These are phyloP conservation scores for Fraxinus floribunda DNA, from an alignment of 305 asterid species.

Conservation along the genomic window DNA sequence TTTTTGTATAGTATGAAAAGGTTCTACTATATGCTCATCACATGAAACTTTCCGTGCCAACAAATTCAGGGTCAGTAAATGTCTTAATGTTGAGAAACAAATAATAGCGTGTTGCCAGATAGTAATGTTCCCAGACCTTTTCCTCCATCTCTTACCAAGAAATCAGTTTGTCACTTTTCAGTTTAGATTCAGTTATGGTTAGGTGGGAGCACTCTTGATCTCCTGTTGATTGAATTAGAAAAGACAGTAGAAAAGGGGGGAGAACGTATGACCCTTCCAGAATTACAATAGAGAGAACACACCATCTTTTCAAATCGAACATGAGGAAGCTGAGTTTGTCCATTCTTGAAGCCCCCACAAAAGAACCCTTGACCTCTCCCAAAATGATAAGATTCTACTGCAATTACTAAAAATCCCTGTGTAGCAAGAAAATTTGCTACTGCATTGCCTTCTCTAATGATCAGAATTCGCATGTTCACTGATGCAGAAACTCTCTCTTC, in stretches of 20 bases:
- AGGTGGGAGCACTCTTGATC: background rate
- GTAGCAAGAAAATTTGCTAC: background rate
- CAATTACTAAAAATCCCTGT: background rate
- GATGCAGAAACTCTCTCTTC: constrained; percentile 70
- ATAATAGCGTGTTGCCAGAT: background rate
- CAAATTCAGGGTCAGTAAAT: background rate
- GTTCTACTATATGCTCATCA: background rate
- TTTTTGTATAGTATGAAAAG: background rate
- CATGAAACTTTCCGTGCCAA: background rate
- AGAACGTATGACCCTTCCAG: background rate
- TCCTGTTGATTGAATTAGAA: background rate
- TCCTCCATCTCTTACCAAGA: background rate
- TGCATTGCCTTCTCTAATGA: background rate
- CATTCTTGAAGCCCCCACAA: background rate
- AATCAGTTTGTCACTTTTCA: background rate
- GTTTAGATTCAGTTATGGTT: background rate
- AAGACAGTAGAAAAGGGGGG: background rate
- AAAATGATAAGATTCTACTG: background rate
- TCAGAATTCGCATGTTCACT: background rate
- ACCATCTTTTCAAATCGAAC: background rate
- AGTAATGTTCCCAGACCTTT: background rate
- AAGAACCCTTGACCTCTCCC: background rate
- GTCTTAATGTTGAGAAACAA: background rate
- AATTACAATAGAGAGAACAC: background rate
- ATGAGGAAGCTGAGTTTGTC: background rate